A percentile compares a stretch with the other conserved stretches of the same genome.
phyloP scores from a whole-genome alignment of 2,329 filamentous ascomycete species.

The Paraconiothyrium sp. region DNA sequence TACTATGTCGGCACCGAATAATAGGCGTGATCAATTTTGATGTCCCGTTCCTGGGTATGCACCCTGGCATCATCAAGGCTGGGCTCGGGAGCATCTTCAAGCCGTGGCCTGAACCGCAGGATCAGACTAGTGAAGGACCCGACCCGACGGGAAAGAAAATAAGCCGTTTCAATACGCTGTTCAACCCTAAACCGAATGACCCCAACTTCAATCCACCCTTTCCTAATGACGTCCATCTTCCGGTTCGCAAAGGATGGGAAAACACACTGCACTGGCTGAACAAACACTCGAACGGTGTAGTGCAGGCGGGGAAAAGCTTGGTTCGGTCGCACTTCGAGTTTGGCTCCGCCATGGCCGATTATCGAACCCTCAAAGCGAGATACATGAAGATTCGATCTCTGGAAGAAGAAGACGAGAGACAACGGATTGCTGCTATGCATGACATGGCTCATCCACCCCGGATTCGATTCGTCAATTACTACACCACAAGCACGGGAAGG shows the following conservation, averaged over 20 bases:
- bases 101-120: constrained; percentile 48
- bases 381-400: constrained; percentile 76
- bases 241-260: constrained; percentile 74
- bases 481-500: constrained; percentile 82
- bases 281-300: constrained; percentile 80
- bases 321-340: constrained; percentile 85
- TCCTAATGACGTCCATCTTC: constrained; percentile 75
- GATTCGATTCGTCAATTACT: constrained; percentile 88
- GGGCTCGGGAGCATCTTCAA: constrained; percentile 82
- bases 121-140: constrained; percentile 25
- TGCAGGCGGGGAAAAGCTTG: constrained; percentile 75
- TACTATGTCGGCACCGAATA: constrained; percentile 79
- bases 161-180: constrained; percentile 48
- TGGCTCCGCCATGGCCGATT: constrained; percentile 82
- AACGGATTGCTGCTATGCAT: constrained; percentile 40
- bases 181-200: constrained; percentile 52
- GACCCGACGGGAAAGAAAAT: constrained; percentile 28
- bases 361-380: constrained; percentile 71
- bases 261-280: constrained; percentile 77
- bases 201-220: constrained; percentile 81
- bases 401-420: constrained; percentile 71
- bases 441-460: constrained; percentile 54
- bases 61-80: constrained; percentile 85
- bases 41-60: constrained; percentile 86
- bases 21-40: constrained; percentile 85